Evolutionary conservation across 768 basidiomycete genomes (phyloP).

Genomic region (Cyclocybe aegerita): DNA sequence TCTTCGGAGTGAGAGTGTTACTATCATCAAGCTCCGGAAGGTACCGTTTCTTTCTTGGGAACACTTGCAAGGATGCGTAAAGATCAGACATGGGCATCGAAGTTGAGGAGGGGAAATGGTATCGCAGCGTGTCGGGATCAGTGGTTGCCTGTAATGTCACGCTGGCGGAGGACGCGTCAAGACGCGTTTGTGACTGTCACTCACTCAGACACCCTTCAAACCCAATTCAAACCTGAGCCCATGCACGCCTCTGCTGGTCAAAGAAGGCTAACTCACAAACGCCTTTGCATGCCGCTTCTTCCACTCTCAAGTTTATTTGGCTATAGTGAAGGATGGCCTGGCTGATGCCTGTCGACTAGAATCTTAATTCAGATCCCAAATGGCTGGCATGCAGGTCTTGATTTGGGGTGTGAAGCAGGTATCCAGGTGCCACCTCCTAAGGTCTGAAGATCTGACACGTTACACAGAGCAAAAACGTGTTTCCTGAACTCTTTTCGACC

Average conservation of each 20-base stretch:
- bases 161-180: conserved; percentile 12
- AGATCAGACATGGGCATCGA: conserved; percentile 50
- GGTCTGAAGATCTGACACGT: too few relatives aligned
- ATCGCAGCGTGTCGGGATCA: conserved; percentile 11
- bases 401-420: too few relatives aligned
- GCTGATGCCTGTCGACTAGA: too few relatives aligned
- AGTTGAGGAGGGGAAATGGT: conserved; percentile 15
- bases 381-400: too few relatives aligned
- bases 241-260: neutral
- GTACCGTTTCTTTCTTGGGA: conserved; percentile 69
- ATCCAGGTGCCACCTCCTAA: too few relatives aligned
- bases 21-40: conserved; percentile 55
- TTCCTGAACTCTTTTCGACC: too few relatives aligned
- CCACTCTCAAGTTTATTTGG: too few relatives aligned
- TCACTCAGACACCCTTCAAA: neutral
- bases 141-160: conserved; percentile 6
- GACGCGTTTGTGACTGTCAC: conserved; percentile 23
- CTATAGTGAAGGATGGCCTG: too few relatives aligned
- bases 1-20: conserved; percentile 63
- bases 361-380: too few relatives aligned
- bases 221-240: neutral
- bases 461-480: too few relatives aligned
- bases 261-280: neutral
- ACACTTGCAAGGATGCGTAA: conserved; percentile 61
- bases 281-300: too few relatives aligned